Evolutionary conservation across 768 basidiomycete species (phyloP).

Genomic region (Cyclocybe aegerita): DNA sequence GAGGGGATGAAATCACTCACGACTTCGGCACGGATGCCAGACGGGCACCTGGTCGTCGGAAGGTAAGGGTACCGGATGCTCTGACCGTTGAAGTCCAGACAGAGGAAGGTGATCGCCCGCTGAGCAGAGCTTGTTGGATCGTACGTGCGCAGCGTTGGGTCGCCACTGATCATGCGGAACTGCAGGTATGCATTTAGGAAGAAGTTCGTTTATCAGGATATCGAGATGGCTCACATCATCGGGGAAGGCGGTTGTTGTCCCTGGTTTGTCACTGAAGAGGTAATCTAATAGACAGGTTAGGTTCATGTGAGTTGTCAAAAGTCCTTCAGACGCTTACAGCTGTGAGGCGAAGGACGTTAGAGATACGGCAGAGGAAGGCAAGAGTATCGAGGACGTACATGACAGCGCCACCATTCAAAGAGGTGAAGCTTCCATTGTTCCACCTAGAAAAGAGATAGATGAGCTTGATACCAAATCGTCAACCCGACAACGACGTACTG

Average conservation of each 20-base stretch:
- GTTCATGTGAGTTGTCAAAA: background rate
- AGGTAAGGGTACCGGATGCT: constrained; percentile 38
- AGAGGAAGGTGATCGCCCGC: constrained; percentile 47
- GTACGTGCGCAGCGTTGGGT: constrained; percentile 45
- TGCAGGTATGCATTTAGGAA: constrained; percentile 16
- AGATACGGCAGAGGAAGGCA: background rate
- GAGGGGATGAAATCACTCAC: constrained; percentile 26
- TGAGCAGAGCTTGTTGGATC: constrained; percentile 43
- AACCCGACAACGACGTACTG: constrained; percentile 31
- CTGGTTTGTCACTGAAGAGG: constrained; percentile 43
- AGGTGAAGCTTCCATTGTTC: constrained; percentile 47
- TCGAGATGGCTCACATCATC: constrained; percentile 41
- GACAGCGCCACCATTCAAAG: constrained; percentile 41
- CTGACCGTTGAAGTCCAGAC: constrained; percentile 44
- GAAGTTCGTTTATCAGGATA: background rate
- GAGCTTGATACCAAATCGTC: background rate
- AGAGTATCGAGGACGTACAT: constrained; percentile 30
- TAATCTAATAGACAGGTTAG: constrained; percentile 37
- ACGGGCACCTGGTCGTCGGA: constrained; percentile 39
- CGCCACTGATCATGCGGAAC: constrained; percentile 55
- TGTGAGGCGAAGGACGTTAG: constrained; percentile 12
- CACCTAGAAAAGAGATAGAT: constrained; percentile 27
- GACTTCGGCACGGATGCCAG: constrained; percentile 50
- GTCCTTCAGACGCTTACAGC: constrained; percentile 23
- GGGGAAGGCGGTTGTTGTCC: constrained; percentile 51